Conservation (phyloP, 148 eudicot genomes). For the Amaranthus cruentus region DNA sequence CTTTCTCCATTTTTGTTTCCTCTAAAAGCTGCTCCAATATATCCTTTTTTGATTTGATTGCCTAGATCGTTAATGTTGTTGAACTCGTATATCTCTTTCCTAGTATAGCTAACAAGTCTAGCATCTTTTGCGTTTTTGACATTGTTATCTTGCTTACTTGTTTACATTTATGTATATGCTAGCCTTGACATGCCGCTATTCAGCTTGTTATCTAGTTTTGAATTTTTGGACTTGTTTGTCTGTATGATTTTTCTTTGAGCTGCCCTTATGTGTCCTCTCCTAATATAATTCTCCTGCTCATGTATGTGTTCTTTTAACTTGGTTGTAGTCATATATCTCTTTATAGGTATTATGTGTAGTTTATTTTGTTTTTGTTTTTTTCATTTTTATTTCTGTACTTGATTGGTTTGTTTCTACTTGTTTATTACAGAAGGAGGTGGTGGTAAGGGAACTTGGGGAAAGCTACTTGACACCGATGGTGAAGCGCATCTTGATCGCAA, state of each 20-base stretch:
- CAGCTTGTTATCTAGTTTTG: neutral
- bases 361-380: neutral
- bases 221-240: neutral
- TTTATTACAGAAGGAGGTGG: constrained; percentile 75
- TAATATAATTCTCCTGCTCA: neutral
- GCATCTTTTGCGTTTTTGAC: too few relatives aligned
- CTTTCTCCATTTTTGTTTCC: too few relatives aligned
- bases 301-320: neutral
- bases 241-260: neutral
- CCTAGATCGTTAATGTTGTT: too few relatives aligned
- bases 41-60: too few relatives aligned
- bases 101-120: too few relatives aligned
- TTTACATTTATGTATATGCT: neutral
- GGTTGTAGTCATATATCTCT: neutral
- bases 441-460: constrained; percentile 99
- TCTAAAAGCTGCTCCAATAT: too few relatives aligned
- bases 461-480: constrained; percentile 76
- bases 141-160: too few relatives aligned
- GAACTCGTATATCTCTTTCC: too few relatives aligned
- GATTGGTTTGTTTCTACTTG: constrained; percentile 12
- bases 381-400: neutral
- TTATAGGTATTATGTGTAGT: neutral
- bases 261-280: neutral
- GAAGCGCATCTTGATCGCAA: constrained; percentile 70
- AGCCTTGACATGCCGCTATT: neutral